Evolutionary conservation across 2,329 filamentous ascomycete genomes (phyloP), one percentile per base, ranked within the genome.

Genomic region (Phialophora macrospora): DNA sequence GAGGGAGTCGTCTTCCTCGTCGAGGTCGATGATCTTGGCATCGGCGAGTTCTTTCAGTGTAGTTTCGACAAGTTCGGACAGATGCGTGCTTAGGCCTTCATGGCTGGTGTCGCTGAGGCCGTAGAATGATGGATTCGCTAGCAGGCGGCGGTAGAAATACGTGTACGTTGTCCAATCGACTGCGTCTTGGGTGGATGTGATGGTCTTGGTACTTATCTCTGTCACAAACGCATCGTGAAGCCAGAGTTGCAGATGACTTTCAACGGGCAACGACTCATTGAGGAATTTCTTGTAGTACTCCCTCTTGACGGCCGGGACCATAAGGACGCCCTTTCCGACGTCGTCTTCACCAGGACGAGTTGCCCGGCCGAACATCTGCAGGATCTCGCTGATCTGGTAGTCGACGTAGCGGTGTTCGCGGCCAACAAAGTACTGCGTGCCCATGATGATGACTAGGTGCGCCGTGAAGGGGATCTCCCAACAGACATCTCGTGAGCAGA

Each of bases 251-350:
- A 99, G 84, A 76, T 97, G 93, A 70, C 92, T 97, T 80, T 99
- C 95, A 26, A 99, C 92, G 0, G 95, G 95, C 49, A 99, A 83
- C 22, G 95, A 95, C 77, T 99, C 96, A 73, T 95, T 94, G 70
- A 99, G 81, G 82, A 99, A 99, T 80, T 99, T 99, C 81, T 95
- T 96, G 85, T 98, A 99, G 79, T 97, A 99, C 69, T 97, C 93
- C 44, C 95, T 89, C 84, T 96, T 97, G 55, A 96, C 92, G 20
- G 91, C 89, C 2, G 94, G 93, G 11, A 97, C 87, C 95, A 99
- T 98, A 52, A 99, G 84, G n/a, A 99, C 92, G 71, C 94, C 96
- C 68, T 91, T 92, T 54, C 91, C 90, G 64, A 90, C 86, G 64
- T 91, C 92, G 73, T 97, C 93, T 74, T 88, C 85, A 3, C 89